Percentiles rank a stretch among this genome's conserved stretches.
These are phyloP conservation scores for Tetrapyrgos nigripes DNA, from an alignment of 1,284 basidiomycete genomes.

Conservation along the genomic window DNA sequence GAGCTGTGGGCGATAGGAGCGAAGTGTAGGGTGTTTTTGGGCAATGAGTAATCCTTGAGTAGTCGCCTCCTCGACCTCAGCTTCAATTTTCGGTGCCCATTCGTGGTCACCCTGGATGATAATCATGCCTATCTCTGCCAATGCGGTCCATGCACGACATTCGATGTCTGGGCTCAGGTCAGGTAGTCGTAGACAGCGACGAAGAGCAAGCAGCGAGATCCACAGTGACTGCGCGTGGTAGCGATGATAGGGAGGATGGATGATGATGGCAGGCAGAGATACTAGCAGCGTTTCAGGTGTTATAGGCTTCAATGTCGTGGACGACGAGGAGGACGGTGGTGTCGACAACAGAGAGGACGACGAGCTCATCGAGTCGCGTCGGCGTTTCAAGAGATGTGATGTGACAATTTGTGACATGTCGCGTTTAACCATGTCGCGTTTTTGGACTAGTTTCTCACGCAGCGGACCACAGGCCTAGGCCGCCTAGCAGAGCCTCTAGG, in stretches of 20 bases:
- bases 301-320: slow-evolving; percentile 37
- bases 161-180: slow-evolving; percentile 65
- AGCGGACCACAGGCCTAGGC: too few relatives aligned
- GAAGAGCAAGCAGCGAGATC: slow-evolving; percentile 60
- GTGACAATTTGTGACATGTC: neutral
- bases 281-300: slow-evolving; percentile 61
- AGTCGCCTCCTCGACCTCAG: slow-evolving; percentile 61
- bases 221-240: slow-evolving; percentile 58
- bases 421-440: too few relatives aligned
- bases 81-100: slow-evolving; percentile 56
- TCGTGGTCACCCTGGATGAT: slow-evolving; percentile 49
- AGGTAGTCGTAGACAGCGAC: slow-evolving; percentile 55
- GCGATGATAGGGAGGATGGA: slow-evolving; percentile 66
- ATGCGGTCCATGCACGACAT: slow-evolving; percentile 68
- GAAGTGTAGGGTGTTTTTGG: slow-evolving; percentile 70
- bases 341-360: neutral
- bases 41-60: slow-evolving; percentile 62
- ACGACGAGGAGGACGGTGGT: slow-evolving; percentile 7
- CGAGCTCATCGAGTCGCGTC: slow-evolving; percentile 2
- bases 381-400: neutral
- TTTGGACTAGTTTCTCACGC: neutral
- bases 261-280: slow-evolving; percentile 61
- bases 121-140: slow-evolving; percentile 70
- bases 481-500: too few relatives aligned
- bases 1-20: slow-evolving; percentile 61